These are phyloP conservation scores for Lodderomyces elongisporus DNA, from an alignment of 1,139 yeast genomes.

Conservation along the genomic window DNA sequence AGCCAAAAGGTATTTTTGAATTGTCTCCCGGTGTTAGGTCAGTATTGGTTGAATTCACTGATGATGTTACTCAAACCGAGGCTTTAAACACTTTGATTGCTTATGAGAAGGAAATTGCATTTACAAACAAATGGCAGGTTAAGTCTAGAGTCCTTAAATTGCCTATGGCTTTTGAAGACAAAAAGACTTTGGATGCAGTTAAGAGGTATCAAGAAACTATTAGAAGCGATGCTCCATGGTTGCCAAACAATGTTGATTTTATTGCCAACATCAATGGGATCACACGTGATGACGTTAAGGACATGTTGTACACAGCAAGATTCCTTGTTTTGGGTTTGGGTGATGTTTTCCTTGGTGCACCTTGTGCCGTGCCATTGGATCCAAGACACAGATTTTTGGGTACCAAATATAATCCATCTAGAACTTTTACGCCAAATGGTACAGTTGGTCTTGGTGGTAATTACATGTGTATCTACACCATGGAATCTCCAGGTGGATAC, in stretches of 20 bases:
- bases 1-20: constrained; percentile 78
- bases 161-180: constrained; percentile 96
- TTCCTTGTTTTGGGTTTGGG: constrained; percentile 93
- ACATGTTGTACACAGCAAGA: constrained; percentile 81
- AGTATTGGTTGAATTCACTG: constrained; percentile 79
- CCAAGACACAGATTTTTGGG: constrained; percentile 93
- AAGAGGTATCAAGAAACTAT: constrained; percentile 89
- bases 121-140: constrained; percentile 78
- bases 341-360: constrained; percentile 96
- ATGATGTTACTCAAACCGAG: constrained; percentile 54
- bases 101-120: constrained; percentile 69
- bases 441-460: constrained; percentile 97
- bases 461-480: constrained; percentile 97
- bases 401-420: constrained; percentile 90
- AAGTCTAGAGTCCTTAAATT: constrained; percentile 75
- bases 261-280: constrained; percentile 83
- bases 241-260: constrained; percentile 95
- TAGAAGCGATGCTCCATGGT: constrained; percentile 92
- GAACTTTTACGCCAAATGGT: constrained; percentile 95
- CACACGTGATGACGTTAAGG: constrained; percentile 68
- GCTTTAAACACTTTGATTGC: constrained; percentile 62
- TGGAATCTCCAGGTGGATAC: constrained; percentile 99
- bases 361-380: constrained; percentile 96
- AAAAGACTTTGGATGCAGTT: constrained; percentile 83
- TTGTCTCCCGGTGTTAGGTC: constrained; percentile 98